A percentile compares a stretch with the other conserved stretches of the same genome.
phyloP scores from a whole-genome alignment of 305 asterid species.

The Solanum hybrid region DNA sequence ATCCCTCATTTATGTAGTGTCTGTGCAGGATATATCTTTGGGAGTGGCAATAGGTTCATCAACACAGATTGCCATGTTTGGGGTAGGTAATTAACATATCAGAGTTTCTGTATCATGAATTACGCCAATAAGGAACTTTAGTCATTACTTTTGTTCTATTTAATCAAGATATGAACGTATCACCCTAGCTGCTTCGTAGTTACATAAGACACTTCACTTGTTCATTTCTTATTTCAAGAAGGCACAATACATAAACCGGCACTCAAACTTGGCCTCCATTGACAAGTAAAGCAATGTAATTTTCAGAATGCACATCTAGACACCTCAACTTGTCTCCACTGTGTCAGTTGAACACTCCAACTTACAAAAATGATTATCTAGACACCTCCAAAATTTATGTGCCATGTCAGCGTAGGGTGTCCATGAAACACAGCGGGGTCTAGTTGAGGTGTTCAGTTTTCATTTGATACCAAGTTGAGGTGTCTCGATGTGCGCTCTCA shows the following conservation, averaged over 20 bases:
- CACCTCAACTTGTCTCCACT: background rate
- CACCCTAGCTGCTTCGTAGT: background rate
- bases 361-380: background rate
- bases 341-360: background rate
- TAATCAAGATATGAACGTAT: background rate
- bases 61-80: constrained; percentile 79
- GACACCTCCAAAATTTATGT: background rate
- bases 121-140: background rate
- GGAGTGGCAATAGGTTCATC: constrained; percentile 87
- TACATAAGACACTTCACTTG: background rate
- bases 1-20: constrained; percentile 7
- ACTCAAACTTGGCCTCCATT: background rate
- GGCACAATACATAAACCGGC: background rate
- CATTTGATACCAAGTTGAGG: background rate
- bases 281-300: background rate
- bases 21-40: constrained; percentile 57
- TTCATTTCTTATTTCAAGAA: background rate
- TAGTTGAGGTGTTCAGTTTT: background rate
- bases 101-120: background rate
- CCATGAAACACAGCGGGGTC: background rate
- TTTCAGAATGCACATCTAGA: background rate
- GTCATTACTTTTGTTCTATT: background rate
- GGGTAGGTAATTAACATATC: constrained; percentile 28
- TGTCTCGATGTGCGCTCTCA: background rate
- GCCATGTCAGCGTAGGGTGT: background rate